A percentile compares a stretch with the other conserved stretches of the same genome.
phyloP scores from a whole-genome alignment of 108 stramenopile genomes.

The Nannochloropsis salina region DNA sequence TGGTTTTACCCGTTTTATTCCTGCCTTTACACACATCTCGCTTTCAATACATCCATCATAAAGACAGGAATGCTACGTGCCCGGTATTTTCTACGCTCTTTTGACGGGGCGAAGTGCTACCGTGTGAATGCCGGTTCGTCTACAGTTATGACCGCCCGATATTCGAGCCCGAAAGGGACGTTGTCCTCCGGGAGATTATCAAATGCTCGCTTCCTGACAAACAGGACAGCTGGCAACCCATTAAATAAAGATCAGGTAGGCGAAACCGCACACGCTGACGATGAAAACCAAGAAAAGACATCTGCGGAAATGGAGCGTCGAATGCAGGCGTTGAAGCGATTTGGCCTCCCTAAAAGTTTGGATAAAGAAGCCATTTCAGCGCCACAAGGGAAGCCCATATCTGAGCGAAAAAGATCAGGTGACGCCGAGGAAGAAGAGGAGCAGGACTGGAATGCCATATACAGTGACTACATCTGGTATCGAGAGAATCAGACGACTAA shows the following conservation, averaged over 20 bases:
- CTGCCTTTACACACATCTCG: no score
- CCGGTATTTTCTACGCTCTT: no score
- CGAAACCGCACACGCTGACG: not conserved
- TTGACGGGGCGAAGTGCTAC: no score
- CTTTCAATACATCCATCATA: no score
- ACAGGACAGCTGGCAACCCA: not conserved
- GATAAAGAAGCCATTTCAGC: not conserved
- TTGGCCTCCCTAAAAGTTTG: slow-evolving; percentile 16
- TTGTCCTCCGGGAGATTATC: no score
- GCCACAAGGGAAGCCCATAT: not conserved
- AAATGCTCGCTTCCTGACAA: not conserved
- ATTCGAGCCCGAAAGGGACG: no score
- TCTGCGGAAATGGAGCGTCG: slow-evolving; percentile 5
- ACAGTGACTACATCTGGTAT: slow-evolving; percentile 9
- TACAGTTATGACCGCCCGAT: no score
- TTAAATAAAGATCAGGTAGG: not conserved
- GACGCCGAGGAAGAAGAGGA: not conserved
- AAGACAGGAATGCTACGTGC: no score
- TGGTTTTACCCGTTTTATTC: no score
- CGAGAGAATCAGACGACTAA: slow-evolving; percentile 6
- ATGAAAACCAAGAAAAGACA: not conserved
- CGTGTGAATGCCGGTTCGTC: no score
- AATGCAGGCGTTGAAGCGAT: slow-evolving; percentile 17
- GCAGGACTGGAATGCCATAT: slow-evolving; percentile 1
- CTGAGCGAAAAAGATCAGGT: not conserved